Percentiles rank a stretch among this genome's conserved stretches.
These are phyloP conservation scores for Ophiocordyceps robertsii DNA, from an alignment of 2,329 filamentous ascomycete species.

Conservation along the genomic window DNA sequence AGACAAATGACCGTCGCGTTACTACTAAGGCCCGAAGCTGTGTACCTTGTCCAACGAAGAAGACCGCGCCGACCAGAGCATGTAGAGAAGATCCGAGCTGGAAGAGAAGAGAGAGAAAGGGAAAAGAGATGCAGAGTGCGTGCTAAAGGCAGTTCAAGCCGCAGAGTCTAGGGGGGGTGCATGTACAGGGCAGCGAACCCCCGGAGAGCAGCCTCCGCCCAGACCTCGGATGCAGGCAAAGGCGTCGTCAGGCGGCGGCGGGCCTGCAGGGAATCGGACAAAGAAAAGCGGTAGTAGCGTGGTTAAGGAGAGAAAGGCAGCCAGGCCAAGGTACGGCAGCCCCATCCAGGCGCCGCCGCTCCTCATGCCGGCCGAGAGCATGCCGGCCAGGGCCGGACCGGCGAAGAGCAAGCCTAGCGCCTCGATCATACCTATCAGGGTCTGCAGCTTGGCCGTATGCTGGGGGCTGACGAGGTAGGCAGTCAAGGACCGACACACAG, in stretches of 20 bases:
- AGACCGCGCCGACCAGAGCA: too few species aligned
- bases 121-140: not conserved
- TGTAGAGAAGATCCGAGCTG: not conserved
- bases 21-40: too few species aligned
- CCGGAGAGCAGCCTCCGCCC: not conserved
- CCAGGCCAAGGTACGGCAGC: slow-evolving; percentile 10
- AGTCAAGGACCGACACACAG: slow-evolving; percentile 9
- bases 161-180: not conserved
- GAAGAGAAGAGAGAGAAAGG: not conserved
- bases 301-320: slow-evolving; percentile 1
- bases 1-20: too few species aligned
- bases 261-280: not conserved
- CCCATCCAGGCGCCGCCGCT: slow-evolving; percentile 11
- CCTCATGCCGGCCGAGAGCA: slow-evolving; percentile 11
- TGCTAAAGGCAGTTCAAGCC: not conserved
- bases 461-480: slow-evolving; percentile 7
- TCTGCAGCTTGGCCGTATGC: slow-evolving; percentile 13
- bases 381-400: slow-evolving; percentile 12
- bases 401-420: slow-evolving; percentile 10
- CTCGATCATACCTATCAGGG: slow-evolving; percentile 14
- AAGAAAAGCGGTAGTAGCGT: slow-evolving; percentile 1
- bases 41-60: too few species aligned
- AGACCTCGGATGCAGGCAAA: not conserved
- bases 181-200: not conserved
- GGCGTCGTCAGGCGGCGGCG: not conserved